These are phyloP conservation scores for Trichosporon sp. DNA, from an alignment of 1,284 basidiomycete genomes.

Conservation along the genomic window DNA sequence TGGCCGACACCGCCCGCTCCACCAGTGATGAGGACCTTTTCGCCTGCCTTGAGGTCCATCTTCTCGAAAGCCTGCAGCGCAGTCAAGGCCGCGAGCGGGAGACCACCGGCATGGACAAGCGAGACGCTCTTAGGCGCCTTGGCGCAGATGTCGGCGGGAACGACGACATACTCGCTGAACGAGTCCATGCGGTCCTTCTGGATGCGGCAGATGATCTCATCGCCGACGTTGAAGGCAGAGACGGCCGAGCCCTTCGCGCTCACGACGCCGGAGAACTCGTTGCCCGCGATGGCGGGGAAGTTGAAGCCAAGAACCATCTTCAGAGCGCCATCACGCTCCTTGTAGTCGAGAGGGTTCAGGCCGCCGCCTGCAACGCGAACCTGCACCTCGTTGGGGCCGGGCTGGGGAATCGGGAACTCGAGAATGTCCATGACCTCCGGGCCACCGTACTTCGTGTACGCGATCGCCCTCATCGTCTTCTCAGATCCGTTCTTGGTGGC, in stretches of 20 bases:
- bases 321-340: slow-evolving; percentile 14
- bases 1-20: slow-evolving; percentile 51
- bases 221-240: slow-evolving; percentile 40
- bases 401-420: slow-evolving; percentile 8
- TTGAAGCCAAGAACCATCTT: slow-evolving; percentile 21
- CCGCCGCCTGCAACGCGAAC: slow-evolving; percentile 10
- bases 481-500: not conserved
- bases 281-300: slow-evolving; percentile 12
- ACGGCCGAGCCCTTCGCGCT: slow-evolving; percentile 36
- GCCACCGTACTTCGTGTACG: slow-evolving; percentile 20
- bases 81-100: slow-evolving; percentile 22
- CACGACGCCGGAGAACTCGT: slow-evolving; percentile 50
- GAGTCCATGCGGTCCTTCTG: slow-evolving; percentile 42
- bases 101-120: slow-evolving; percentile 16
- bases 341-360: slow-evolving; percentile 39
- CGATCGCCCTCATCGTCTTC: slow-evolving; percentile 19
- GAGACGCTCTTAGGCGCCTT: slow-evolving; percentile 13
- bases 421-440: slow-evolving; percentile 14
- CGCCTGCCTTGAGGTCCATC: slow-evolving; percentile 17
- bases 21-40: slow-evolving; percentile 48
- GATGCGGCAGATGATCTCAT: slow-evolving; percentile 51
- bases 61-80: slow-evolving; percentile 18
- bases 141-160: slow-evolving; percentile 7
- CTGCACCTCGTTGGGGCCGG: slow-evolving; percentile 11
- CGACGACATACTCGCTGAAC: slow-evolving; percentile 47